Percentiles rank a stretch among this genome's conserved stretches.
phyloP scores from a whole-genome alignment of 495 filamentous ascomycete species.

The Podospora pseudoanserina region DNA sequence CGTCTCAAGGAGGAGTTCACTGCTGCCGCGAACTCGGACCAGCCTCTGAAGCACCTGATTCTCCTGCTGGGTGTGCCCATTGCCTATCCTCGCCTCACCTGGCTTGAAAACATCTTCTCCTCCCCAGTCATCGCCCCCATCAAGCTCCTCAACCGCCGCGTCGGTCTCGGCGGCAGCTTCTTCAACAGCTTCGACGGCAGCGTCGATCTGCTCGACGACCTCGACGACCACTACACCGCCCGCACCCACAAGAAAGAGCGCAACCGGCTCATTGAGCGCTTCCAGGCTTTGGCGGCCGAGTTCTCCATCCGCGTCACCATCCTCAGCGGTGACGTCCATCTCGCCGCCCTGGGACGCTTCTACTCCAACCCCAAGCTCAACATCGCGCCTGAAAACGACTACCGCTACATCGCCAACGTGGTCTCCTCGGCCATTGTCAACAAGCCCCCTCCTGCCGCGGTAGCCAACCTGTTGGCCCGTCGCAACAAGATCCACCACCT shows the following conservation, averaged over 20 bases:
- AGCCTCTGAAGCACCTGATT: conserved; percentile 74
- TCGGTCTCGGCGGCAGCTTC: conserved; percentile 74
- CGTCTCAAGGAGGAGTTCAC: conserved; percentile 63
- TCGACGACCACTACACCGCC: conserved; percentile 94
- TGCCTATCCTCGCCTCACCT: conserved; percentile 88
- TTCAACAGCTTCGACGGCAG: conserved; percentile 94
- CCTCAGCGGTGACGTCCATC: conserved; percentile 88
- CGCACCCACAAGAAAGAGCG: conserved; percentile 88
- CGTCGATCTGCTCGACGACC: conserved; percentile 85
- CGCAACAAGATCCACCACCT: conserved; percentile 92
- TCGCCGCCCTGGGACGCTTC: conserved; percentile 90
- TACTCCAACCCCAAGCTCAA: conserved; percentile 80
- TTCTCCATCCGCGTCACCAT: conserved; percentile 80
- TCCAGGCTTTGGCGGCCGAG: conserved; percentile 67
- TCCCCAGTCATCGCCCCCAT: conserved; percentile 82
- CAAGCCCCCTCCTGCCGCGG: conserved; percentile 80
- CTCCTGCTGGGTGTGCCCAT: conserved; percentile 89
- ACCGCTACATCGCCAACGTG: conserved; percentile 87
- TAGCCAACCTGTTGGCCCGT: conserved; percentile 81
- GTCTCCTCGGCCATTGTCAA: conserved; percentile 91
- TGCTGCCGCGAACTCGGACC: conserved; percentile 45
- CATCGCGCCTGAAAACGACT: conserved; percentile 78
- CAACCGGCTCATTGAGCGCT: conserved; percentile 63
- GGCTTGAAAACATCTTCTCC: conserved; percentile 84
- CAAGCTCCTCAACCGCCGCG: conserved; percentile 84